Conservation (phyloP, 352 stramenopile species). For the Phytophthora hybrid region DNA sequence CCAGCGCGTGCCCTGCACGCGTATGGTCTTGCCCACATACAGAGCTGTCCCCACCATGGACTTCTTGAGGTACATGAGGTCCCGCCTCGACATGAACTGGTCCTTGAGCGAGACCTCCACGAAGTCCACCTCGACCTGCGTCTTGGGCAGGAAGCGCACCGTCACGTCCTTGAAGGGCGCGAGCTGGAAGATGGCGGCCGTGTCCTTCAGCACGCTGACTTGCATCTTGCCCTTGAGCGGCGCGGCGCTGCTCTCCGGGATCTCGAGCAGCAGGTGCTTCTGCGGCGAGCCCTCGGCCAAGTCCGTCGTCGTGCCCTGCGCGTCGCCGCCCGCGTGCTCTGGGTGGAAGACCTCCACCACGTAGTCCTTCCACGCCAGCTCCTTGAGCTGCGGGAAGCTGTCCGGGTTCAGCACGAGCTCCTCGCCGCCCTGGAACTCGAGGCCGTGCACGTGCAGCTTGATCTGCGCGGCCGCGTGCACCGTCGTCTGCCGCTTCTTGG, state of each 20-base stretch:
- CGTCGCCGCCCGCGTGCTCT: slow-evolving; percentile 28
- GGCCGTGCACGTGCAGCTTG: slow-evolving; percentile 84
- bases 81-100: slow-evolving; percentile 93
- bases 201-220: slow-evolving; percentile 87
- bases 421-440: slow-evolving; percentile 85
- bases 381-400: slow-evolving; percentile 77
- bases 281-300: slow-evolving; percentile 50
- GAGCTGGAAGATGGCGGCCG: slow-evolving; percentile 74
- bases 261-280: slow-evolving; percentile 81
- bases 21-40: slow-evolving; percentile 83
- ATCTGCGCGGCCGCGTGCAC: slow-evolving; percentile 67
- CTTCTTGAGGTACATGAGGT: slow-evolving; percentile 90
- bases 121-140: slow-evolving; percentile 84
- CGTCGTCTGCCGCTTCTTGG: slow-evolving; percentile 53
- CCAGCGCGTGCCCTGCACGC: slow-evolving; percentile 77
- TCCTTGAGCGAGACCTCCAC: slow-evolving; percentile 93
- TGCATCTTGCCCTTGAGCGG: slow-evolving; percentile 83
- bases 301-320: not conserved
- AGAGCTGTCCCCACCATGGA: slow-evolving; percentile 73
- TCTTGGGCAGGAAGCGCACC: slow-evolving; percentile 83
- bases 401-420: slow-evolving; percentile 87
- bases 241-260: slow-evolving; percentile 68
- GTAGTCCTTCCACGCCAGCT: slow-evolving; percentile 76
- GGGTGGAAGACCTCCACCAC: slow-evolving; percentile 87
- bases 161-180: slow-evolving; percentile 84